Evolutionary conservation across 768 basidiomycete species (phyloP), one percentile per base, ranked within the genome.

Genomic region (Phylloporus sp.): DNA sequence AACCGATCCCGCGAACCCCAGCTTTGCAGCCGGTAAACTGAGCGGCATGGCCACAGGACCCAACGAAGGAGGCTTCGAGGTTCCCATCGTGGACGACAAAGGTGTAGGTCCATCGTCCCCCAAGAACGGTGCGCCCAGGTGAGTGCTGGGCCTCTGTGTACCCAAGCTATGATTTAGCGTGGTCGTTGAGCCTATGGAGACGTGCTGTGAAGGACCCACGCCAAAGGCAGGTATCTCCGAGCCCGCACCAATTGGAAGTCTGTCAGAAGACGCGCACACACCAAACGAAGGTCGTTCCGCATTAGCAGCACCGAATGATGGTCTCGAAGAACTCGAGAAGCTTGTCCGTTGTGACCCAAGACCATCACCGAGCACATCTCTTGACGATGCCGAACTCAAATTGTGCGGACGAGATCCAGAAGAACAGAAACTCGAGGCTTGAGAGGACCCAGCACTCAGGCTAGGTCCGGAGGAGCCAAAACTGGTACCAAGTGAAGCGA

Each of bases 361-460:
- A 34, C 50, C 48, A 35, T 65, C 63, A 41, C 20, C 42, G 9
- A 54, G 33, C 23, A 26, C 37, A 26, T 63, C 62, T 4, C 48
- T 56, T 21, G 61, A 59, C 6, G 59, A 50, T 15, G 43, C 14
- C 7, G 54, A 32, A 22, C 49, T 49, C n/a, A 64, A 34, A 46
- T 55, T 65, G 18, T 49, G 47, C 23, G 49, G 49, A 32, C 57
- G 66, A 14, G 59, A 61, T 6, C 60, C 57, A 18, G 49, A 45
- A 3, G 65, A 54, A 32, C 52, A 52, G 26, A 65, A 61, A 28
- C 42, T 63, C 9, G 61, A 56, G 5, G 59, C 28, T n/a, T 65
- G 63, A 29, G 65, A 65, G 21, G 63, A 67, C 14, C 48, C 49
- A 0, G 58, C 55, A 28, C 65, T 65, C 21, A 64, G 14, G 22